Evolutionary conservation across 129 eudicot genomes (phyloP), one percentile per base, ranked within the genome.

Genomic region (Apium graveolens): DNA sequence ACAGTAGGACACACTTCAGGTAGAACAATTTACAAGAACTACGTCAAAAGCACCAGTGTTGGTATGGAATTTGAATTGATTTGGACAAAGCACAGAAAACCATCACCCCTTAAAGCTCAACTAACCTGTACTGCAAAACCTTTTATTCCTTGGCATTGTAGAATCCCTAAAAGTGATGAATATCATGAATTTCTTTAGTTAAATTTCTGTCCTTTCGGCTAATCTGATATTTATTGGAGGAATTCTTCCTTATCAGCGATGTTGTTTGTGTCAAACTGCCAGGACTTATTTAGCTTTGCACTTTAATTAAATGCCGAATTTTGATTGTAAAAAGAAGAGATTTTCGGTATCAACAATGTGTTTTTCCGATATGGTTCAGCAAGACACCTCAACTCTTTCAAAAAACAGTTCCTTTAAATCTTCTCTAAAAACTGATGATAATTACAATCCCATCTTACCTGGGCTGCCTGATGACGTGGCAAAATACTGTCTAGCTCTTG

Each of bases 391-490:
- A 70, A 69, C 51, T 78, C 77, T 35, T 71, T 68, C 82, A 29
- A 83, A 90, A 86, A 85, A 75, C 42, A 68, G 48, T 76, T 79
- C 87, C 7, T 49, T 39, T 76, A 41, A 55, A 48, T 41, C 79
- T 70, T 88, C 84, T 81, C 72, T 34, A 76, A 84, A 71, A 37
- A 73, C 76, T 49, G 81, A 78, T 83, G 91, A 86, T 78, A 27
- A 65, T 78, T 45, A 86, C 82, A 77, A 78, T 85, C 88, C 94
- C 41, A 84, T 95, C 78, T 80, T 95, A 81, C 99, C 99, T 27
- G 97, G 99, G 82, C 85, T 95, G 79, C 96, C 97, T 38, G 99
- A 91, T 85, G 99, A 95, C 39, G 91, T 95, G 77, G 93, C 97
- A 77, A 92, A 90, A 76, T 72, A 90, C 79, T 95, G 99, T 83